A percentile compares a stretch with the other conserved stretches of the same genome.
phyloP scores from a whole-genome alignment of 1,139 yeast genomes.

The Geotrichum europaeum region DNA sequence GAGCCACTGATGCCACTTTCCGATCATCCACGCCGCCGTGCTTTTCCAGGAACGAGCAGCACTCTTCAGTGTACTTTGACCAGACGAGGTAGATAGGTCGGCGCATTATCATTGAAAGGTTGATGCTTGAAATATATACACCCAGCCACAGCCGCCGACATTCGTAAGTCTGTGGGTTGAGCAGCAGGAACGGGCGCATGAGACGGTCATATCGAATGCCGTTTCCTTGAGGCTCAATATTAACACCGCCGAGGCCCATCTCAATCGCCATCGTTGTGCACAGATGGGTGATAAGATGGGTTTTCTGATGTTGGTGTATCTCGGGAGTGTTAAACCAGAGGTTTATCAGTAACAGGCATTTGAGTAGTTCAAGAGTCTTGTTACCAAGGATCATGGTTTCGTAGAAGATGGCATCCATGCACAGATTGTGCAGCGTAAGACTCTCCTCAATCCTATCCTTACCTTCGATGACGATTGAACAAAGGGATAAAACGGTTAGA shows the following conservation, averaged over 20 bases:
- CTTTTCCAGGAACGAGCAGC: constrained; percentile 45
- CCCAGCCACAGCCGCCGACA: constrained; percentile 33
- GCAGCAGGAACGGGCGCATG: constrained; percentile 34
- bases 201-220: constrained; percentile 28
- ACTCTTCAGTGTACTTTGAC: constrained; percentile 57
- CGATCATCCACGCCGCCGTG: constrained; percentile 20
- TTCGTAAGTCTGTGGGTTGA: constrained; percentile 34
- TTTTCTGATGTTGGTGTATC: constrained; percentile 68
- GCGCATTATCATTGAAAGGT: constrained; percentile 29
- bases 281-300: constrained; percentile 59
- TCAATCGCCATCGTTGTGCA: constrained; percentile 70
- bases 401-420: constrained; percentile 44
- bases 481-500: constrained; percentile 56
- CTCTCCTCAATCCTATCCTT: not conserved
- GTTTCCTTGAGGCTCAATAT: constrained; percentile 1
- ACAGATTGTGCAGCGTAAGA: constrained; percentile 1
- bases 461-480: constrained; percentile 35
- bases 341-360: constrained; percentile 53
- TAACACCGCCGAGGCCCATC: constrained; percentile 51
- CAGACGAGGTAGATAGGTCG: constrained; percentile 29
- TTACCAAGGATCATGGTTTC: constrained; percentile 65
- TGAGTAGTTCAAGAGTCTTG: constrained; percentile 62
- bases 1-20: constrained; percentile 52
- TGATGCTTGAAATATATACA: constrained; percentile 29
- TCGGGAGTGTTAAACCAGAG: constrained; percentile 84